Conservation (phyloP, 305 asterid genomes). For the Rubia occidens region DNA sequence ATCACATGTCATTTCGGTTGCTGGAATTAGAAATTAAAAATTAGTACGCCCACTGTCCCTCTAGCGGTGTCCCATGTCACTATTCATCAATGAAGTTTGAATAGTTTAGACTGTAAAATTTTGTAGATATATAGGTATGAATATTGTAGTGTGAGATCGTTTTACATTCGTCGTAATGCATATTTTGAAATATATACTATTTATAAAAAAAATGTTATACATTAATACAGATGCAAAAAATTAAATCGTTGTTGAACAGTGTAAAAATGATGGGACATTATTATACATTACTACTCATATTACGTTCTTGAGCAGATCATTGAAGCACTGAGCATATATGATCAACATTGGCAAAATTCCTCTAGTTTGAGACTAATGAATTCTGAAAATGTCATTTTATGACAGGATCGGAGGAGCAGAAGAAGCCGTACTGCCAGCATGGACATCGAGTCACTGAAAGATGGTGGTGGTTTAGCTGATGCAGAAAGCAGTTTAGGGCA, state of each 20-base stretch:
- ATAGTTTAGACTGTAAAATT: not conserved
- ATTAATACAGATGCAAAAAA: not conserved
- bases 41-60: not conserved
- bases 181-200: too few relatives aligned
- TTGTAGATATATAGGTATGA: not conserved
- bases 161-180: too few relatives aligned
- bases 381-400: slow-evolving; percentile 11
- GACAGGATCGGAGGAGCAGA: slow-evolving; percentile 74
- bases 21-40: not conserved
- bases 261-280: not conserved
- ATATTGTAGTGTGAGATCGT: not conserved
- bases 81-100: not conserved
- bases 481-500: slow-evolving; percentile 37
- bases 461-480: slow-evolving; percentile 42
- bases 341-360: not conserved
- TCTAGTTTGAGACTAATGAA: not conserved
- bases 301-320: not conserved
- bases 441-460: slow-evolving; percentile 67
- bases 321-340: not conserved
- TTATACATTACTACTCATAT: not conserved
- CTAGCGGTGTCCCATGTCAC: not conserved
- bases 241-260: not conserved
- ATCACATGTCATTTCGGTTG: not conserved
- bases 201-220: not conserved
- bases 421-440: slow-evolving; percentile 68